Percentiles rank a stretch among this genome's conserved stretches.
These are phyloP conservation scores for Diplodia intermedia DNA, from an alignment of 2,329 filamentous ascomycete species.

Conservation along the genomic window DNA sequence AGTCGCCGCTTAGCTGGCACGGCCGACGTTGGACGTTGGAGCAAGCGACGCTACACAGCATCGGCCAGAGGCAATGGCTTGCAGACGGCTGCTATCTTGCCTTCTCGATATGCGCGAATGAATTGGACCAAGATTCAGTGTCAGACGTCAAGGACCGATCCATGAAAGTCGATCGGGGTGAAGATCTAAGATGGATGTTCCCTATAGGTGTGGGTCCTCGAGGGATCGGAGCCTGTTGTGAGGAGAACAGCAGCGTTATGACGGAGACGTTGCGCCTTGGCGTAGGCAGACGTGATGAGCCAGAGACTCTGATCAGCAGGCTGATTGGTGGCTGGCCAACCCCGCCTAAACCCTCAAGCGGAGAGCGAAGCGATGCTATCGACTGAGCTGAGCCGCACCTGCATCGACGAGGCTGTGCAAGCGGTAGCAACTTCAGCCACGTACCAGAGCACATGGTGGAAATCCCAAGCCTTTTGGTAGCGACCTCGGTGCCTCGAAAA, in stretches of 20 bases:
- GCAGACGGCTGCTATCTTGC: neutral
- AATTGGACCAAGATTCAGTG: neutral
- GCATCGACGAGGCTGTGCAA: no score
- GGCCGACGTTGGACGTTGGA: neutral
- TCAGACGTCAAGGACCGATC: neutral
- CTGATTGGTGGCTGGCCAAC: neutral
- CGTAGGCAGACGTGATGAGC: neutral
- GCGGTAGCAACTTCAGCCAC: no score
- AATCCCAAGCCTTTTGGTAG: neutral
- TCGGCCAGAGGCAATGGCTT: neutral
- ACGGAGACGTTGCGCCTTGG: neutral
- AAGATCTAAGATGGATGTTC: neutral
- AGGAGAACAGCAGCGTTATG: neutral
- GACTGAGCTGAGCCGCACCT: neutral
- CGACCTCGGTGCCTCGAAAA: neutral
- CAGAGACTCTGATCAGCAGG: neutral
- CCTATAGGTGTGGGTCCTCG: neutral
- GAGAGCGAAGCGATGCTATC: neutral
- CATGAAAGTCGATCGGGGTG: neutral
- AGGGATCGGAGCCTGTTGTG: neutral
- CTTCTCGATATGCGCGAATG: neutral
- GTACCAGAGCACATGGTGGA: no score
- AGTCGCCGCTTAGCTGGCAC: neutral
- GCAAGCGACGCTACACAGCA: slow-evolving; percentile 7
- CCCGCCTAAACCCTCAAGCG: neutral